Base-by-base conservation (phyloP, 257 asterid species). In the Lavandula angustifolia region DNA sequence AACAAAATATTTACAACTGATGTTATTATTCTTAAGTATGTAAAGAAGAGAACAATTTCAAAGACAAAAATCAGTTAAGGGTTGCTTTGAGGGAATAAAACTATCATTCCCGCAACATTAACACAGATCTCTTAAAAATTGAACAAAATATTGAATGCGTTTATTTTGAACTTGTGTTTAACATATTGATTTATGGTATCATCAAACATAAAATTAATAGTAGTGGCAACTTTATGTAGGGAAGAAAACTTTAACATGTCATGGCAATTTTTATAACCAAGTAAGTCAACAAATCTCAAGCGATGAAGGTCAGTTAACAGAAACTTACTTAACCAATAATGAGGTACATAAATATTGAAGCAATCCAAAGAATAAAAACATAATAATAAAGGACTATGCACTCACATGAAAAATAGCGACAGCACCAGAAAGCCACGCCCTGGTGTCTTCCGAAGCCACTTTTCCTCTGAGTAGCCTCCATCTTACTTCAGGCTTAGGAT, bases 401-500 rank as follows among this genome's bases (percentile, higher is more conserved):
- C 96, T 82, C 71, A 92, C 98, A 72, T 84, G 94, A 73, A 92
- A 84, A 73, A 89, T 82, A 40, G 87, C 51, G 49, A 86, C 86
- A 62, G 87, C 96, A 32, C 81, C 84, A 18, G 91, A 81, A 58
- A 92, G 86, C 87, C 84, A 87, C 60, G 60, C 79, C 66, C 82
- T 75, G 47, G 82, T 76, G 40, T 81, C 87, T 73, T 76, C 85
- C 13, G 91, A 68, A 57, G 85, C 76, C 55, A 60, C 70, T 74
- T 79, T 81, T 59, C 97, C 97, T 37, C 80, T 83, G 38, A 94
- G 80, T 69, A 94, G 74, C 68, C 95, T 82, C 97, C 97, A 90
- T 67, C 76, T 83, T 57, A 89, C 71, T 65, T 83, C 86, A 44
- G 66, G 80, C 74, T 74, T 69, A 37, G 78, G 66, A 68, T 54